Percentiles rank a stretch among this genome's conserved stretches.
Conservation (phyloP, 139 green algal species). For the Chlamydomonas eustigma region DNA sequence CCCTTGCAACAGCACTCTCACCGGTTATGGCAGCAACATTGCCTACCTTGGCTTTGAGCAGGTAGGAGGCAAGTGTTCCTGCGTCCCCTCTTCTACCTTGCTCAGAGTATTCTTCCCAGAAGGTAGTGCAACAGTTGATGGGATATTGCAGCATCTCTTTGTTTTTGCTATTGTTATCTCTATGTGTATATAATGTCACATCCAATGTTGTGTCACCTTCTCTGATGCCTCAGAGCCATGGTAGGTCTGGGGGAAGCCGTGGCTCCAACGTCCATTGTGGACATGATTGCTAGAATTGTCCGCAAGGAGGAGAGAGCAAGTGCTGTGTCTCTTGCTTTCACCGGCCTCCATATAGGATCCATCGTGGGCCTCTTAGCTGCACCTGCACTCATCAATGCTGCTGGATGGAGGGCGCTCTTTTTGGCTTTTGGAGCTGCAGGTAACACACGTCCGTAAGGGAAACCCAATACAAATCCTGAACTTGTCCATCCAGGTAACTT, state of each 20-base stretch:
- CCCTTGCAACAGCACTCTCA: slow-evolving; percentile 52
- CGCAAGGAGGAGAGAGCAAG: slow-evolving; percentile 66
- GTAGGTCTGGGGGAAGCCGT: slow-evolving; percentile 91
- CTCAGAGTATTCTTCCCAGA: not conserved
- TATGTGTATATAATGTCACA: slow-evolving; percentile 8
- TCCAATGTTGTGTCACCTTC: not conserved
- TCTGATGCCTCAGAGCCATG: not conserved
- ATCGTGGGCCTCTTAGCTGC: not conserved
- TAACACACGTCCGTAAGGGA: not conserved
- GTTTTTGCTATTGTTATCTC: not conserved
- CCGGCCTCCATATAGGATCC: slow-evolving; percentile 88
- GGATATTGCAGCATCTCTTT: not conserved
- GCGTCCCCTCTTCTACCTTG: not conserved
- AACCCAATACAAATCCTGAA: not conserved
- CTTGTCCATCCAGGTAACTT: not conserved
- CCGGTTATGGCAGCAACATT: not conserved
- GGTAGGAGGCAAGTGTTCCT: too few species aligned
- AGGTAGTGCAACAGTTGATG: not conserved
- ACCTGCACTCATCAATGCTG: not conserved
- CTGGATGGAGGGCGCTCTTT: slow-evolving; percentile 1
- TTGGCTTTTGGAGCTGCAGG: not conserved
- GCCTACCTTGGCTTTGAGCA: not conserved
- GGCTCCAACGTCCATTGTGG: slow-evolving; percentile 77
- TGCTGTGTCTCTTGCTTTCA: slow-evolving; percentile 84
- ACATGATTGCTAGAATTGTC: slow-evolving; percentile 80